Conservation (phyloP, 257 asterid genomes). For the Solanum sejunctum region DNA sequence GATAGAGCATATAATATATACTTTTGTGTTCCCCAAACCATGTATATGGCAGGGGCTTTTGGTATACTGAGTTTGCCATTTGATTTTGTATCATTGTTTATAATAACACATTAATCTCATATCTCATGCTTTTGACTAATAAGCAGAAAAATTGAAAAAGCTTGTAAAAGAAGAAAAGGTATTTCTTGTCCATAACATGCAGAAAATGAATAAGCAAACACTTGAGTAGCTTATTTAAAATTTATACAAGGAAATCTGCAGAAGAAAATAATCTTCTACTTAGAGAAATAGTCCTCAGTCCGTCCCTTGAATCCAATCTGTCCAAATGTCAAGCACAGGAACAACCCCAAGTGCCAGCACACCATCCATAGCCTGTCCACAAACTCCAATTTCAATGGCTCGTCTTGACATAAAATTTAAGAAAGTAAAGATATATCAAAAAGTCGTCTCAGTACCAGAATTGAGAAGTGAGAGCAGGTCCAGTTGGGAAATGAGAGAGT, state of each 20-base stretch:
- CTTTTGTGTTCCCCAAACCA: no score
- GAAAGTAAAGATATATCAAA: no score
- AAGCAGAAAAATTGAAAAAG: neutral
- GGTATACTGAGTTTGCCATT: no score
- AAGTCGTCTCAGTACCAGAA: conserved; percentile 38
- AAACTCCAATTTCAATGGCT: neutral
- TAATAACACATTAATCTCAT: neutral
- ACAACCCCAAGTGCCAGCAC: conserved; percentile 83
- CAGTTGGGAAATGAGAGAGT: conserved; percentile 77
- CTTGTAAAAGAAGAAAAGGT: neutral
- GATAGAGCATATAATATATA: no score
- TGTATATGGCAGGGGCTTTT: no score
- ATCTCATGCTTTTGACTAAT: neutral
- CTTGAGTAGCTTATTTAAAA: neutral
- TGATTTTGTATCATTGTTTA: neutral
- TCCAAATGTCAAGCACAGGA: conserved; percentile 70
- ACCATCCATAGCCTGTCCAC: conserved; percentile 75
- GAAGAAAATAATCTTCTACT: neutral
- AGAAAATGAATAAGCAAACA: neutral
- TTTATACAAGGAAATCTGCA: neutral
- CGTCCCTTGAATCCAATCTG: conserved; percentile 99
- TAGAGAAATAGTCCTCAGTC: conserved; percentile 65
- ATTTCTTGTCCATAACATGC: neutral
- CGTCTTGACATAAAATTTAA: no score
- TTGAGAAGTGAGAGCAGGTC: conserved; percentile 64